Evolutionary conservation across 164 flowering plant species (phyloP), one percentile per base, ranked within the genome.

Genomic region (Magnolia kwangsiensis): DNA sequence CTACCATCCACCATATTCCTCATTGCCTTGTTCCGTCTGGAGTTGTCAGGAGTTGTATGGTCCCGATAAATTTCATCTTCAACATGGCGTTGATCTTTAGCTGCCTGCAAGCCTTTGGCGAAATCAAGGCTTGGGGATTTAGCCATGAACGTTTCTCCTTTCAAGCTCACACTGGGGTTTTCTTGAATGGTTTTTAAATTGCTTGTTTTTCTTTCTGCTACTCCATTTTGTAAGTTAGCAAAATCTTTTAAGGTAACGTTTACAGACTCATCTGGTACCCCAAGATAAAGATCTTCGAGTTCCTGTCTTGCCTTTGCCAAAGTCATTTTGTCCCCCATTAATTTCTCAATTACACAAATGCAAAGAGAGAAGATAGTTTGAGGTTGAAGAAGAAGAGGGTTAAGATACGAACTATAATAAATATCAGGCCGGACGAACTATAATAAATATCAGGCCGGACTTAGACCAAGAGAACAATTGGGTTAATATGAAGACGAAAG

Each of bases 221-320:
- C 31, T 18, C 50, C 67, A 37, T 67, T 68, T 29, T 24, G 67
- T 8, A 69, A 27, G 37, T 23, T 61, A 7, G 87, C 91, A 1
- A 92, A 75, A 78, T 90, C 84, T 79, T 84, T 83, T 58, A 92
- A 88, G 0, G 92, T 88, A 70, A 90, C 89, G 77, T 92, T 88
- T 1, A 90, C 96, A 0, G 94, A 89, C 1, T 92, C 96, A 74
- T 92, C 94, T 2, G 93, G 94, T 23, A 90, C 81, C 6, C 94
- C 96, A 7, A 76, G 68, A 63, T 91, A 91, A 76, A 90, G 51
- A 18, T 89, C 91, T 77, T 92, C 94, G 7, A 90, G 90, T 85
- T 89, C 92, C 55, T 72, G 78, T 73, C 82, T 84, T 50, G 93
- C 93, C 75, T 83, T 89, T 4, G 84, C 82, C 24, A 76, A 27